These are phyloP conservation scores for Sambucus nigra DNA, from an alignment of 129 eudicot species.

Conservation along the genomic window DNA sequence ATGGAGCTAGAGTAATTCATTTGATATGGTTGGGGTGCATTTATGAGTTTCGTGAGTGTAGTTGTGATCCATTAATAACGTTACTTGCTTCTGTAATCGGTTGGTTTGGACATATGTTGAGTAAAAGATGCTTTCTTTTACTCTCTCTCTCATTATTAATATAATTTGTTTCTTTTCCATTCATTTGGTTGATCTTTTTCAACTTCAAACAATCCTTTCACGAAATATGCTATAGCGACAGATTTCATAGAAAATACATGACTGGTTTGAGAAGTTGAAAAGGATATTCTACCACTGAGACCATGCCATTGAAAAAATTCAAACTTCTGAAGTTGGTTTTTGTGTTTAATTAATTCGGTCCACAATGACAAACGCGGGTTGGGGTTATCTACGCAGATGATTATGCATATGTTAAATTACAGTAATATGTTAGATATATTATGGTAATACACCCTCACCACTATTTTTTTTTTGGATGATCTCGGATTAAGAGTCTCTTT, in stretches of 20 bases:
- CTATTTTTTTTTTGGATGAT: too few relatives aligned
- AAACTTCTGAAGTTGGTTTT: too few relatives aligned
- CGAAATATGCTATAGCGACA: not conserved
- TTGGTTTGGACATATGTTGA: conserved; percentile 30
- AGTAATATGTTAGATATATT: too few relatives aligned
- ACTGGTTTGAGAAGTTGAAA: not conserved
- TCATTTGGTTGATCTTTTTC: not conserved
- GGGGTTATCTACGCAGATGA: too few relatives aligned
- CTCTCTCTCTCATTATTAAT: not conserved
- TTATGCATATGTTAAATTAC: too few relatives aligned
- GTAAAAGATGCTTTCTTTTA: conserved; percentile 3
- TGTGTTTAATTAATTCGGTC: too few relatives aligned
- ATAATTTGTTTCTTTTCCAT: not conserved
- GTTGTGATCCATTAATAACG: conserved; percentile 37
- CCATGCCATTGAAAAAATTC: too few relatives aligned
- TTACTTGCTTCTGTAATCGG: conserved; percentile 16
- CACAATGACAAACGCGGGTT: too few relatives aligned
- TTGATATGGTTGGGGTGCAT: conserved; percentile 26
- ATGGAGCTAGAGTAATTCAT: conserved; percentile 7
- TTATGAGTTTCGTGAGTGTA: conserved; percentile 29
- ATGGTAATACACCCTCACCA: too few relatives aligned
- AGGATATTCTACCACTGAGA: too few relatives aligned
- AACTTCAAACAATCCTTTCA: not conserved
- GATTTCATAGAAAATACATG: not conserved
- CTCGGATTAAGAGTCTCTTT: too few relatives aligned